A percentile compares a stretch with the other conserved stretches of the same genome.
phyloP scores from a whole-genome alignment of 73 alveolate genomes.

The Breviolum minutum region DNA sequence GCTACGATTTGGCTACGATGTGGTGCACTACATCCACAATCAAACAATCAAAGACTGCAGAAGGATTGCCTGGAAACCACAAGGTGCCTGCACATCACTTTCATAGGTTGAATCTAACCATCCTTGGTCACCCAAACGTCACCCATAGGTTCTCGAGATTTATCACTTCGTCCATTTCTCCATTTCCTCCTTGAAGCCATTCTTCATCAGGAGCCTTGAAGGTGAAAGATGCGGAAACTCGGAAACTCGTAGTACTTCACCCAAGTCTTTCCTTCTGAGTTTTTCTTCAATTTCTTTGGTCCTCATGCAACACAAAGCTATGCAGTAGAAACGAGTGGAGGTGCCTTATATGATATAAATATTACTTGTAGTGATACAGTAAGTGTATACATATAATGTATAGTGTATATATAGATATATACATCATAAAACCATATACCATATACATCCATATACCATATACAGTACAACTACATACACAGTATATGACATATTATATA shows the following conservation, averaged over 20 bases:
- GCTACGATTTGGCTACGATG: constrained; percentile 94
- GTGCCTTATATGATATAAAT: too few relatives aligned
- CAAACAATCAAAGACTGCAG: constrained; percentile 96
- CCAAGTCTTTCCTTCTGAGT: constrained; percentile 28
- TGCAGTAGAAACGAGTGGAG: neutral
- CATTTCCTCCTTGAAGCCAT: constrained; percentile 97
- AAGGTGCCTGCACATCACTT: constrained; percentile 95
- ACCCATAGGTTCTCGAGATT: constrained; percentile 96
- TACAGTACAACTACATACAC: too few relatives aligned
- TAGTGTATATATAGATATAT: too few relatives aligned
- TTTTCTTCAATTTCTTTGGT: constrained; percentile 64
- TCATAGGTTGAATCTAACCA: constrained; percentile 95
- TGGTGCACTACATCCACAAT: constrained; percentile 96
- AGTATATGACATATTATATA: too few relatives aligned
- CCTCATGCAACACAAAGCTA: neutral
- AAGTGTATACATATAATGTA: too few relatives aligned
- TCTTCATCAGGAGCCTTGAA: constrained; percentile 97
- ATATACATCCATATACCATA: too few relatives aligned
- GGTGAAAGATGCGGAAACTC: constrained; percentile 96
- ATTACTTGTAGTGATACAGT: neutral
- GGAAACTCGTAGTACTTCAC: constrained; percentile 86
- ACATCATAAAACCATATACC: too few relatives aligned
- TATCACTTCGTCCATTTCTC: constrained; percentile 97
- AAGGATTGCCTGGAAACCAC: constrained; percentile 96
- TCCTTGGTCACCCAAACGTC: constrained; percentile 96